Base-by-base conservation (phyloP, 352 stramenopile genomes). In the Phytophthora nicotianae region DNA sequence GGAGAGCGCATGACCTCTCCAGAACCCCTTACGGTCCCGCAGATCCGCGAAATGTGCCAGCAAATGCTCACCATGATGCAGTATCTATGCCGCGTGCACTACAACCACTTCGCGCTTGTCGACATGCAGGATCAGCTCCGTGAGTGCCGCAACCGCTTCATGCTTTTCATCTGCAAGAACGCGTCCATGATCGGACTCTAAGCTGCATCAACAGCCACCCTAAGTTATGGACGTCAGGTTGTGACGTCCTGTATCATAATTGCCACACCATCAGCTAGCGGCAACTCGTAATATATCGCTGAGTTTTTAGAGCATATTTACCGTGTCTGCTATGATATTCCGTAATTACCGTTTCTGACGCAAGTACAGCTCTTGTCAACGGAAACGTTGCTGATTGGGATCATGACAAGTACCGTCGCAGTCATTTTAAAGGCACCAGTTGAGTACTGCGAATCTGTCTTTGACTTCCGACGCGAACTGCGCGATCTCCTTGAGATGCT, bases 141-240 rank as follows among this genome's bases (percentile, higher is more conserved):
- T 32, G 77, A 79, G 33, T 89, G 75, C 61, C 83, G 80, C 33
- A 77, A 90, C 65, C 77, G 75, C 50, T 89, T 89, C 60, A 89
- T 90, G 83, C 79, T 79, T 51, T 91, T 91, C 61, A 77, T 90
- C 38, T 86, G 79, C 67, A 81, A 88, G 63, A 82, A 91, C 72
- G 80, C 78, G 26, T 48, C 68, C 43, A 88, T 90, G 62, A 74
- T 91, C 65, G 80, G 83, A 0, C 80, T 91, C 13, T 79, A 65
- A 27, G 19, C 24, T 29, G 19, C 53, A 56, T n/a, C 38, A 17
- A 20, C 45, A 27, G 13, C 14, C 11, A 35, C 42, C 20, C 20
- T 75, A 75, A 75, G 3, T 75, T 75, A 75, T 62, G 35, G 48
- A 50, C 59, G 20, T 19, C 51, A 23, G 4, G 26, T 33, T 19